Base-by-base conservation (phyloP, 805 yeast genomes). In the Candida ortonii region DNA sequence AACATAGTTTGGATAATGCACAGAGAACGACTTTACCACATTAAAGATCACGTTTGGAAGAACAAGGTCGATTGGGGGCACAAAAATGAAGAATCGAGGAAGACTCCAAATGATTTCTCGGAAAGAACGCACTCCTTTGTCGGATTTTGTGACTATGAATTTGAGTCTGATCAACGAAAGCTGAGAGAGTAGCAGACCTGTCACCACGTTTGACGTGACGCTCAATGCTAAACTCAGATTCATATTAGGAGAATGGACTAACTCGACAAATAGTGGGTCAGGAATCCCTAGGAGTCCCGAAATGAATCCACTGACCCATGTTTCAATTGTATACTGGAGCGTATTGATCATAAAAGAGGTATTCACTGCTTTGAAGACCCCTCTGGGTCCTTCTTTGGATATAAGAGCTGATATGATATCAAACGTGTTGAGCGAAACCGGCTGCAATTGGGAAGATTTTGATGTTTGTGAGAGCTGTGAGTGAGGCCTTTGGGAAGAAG, bases 281-380 rank as follows among this genome's bases (percentile, higher is more conserved):
- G 96, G 95, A 19, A 87, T 76, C 13, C 84, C 81, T 33, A 84
- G 58, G 28, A 85, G 63, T 2, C 96, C 93, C 4, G 96, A 80
- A 6, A 88, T 55, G 43, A 89, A 76, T 3, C 96, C 96, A 0
- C 94, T 83, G 30, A 88, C 68, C 97, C 97, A 89, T 1, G 96
- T 86, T 52, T 85, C 90, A 28, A 88, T 63, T 0, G 95, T 83
- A 30, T 78, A 76, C 2, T 81, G 75, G 13, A 87, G 65, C 0
- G 95, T 83, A 34, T 74, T 81, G 53, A 83, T 72, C 13, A 93
- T 68, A 50, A 88, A 90, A 0, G 95, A 71, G 3, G 95, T 82
- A 53, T 84, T 82, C 25, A 79, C 71, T 8, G 88, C 86, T 50
- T 85, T 70, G 67, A 85, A 78, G 7, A 81, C 58, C 3, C 88